Evolutionary conservation across 257 asterid genomes (phyloP), one percentile per base, ranked within the genome.

Genomic region (Avicennia marina): DNA sequence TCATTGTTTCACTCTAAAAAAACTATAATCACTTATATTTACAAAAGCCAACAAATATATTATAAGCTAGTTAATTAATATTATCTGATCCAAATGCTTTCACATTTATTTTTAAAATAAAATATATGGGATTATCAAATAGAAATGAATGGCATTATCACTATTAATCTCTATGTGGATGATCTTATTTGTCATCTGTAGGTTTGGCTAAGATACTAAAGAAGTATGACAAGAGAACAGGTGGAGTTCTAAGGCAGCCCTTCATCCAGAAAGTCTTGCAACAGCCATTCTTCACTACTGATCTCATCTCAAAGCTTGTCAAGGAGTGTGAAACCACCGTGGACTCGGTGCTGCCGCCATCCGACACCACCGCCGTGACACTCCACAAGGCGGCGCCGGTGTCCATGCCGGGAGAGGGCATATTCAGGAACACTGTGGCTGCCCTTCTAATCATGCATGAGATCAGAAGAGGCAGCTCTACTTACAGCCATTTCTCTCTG

Each of bases 231-330:
- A 91, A 91, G 67, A 74, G 95, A 69, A 88, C 94, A 2, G 98
- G 96, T 17, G 95, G 95, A 12, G 80, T 85, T n/a, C 36, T 88
- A 38, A 83, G 95, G 7, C 65, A 71, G 31, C 87, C 86, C 0
- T 81, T 88, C 66, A 88, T 85, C 54, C 90, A 91, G 43, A 91
- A 78, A 38, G 89, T 86, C 7, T 56, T 83, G 17, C 56, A 65
- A 16, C 95, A 91, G 66, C 98, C 98, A 1, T 91, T 91, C 41
- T 91, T 83, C 75, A 88, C 95, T 1, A 91, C 94, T 0, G 96
- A 85, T n/a, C 54, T 75, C 13, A 73, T 91, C 56, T 85, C 98
- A 7, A 88, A 85, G 84, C 93, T 88, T 12, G 85, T 85, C n/a
- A 91, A 74, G 76, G 94, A 91, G 40, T 88, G 98, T 34, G 96